Conservation (phyloP, 306 rosid species). For the Rosa rugosa region DNA sequence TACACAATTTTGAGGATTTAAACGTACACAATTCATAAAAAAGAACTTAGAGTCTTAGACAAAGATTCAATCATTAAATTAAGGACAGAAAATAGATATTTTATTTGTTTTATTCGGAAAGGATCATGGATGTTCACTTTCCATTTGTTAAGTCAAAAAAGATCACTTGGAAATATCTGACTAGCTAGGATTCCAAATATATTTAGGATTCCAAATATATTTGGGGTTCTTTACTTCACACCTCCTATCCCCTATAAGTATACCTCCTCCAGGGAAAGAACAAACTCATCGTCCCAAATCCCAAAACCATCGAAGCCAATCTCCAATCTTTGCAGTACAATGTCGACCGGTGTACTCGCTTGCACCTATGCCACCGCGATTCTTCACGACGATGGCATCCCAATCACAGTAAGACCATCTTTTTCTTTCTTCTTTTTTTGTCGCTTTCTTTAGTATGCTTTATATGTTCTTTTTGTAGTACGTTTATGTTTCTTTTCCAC, state of each 20-base stretch:
- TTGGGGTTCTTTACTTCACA: neutral
- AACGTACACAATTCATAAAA: too few relatives aligned
- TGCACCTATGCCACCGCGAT: constrained; percentile 55
- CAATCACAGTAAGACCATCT: constrained; percentile 48
- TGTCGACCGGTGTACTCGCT: constrained; percentile 49
- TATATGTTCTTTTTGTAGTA: too few relatives aligned
- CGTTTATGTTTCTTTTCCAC: neutral
- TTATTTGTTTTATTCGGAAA: too few relatives aligned
- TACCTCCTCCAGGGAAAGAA: neutral
- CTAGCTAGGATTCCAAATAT: neutral
- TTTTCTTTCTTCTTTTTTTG: too few relatives aligned
- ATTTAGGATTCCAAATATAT: neutral
- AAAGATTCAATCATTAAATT: too few relatives aligned
- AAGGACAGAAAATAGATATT: too few relatives aligned
- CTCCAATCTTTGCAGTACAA: neutral
- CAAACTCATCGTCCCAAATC: neutral
- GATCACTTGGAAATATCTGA: neutral
- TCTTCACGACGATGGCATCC: constrained; percentile 66
- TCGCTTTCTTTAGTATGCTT: too few relatives aligned
- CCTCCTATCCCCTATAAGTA: neutral
- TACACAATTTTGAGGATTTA: too few relatives aligned
- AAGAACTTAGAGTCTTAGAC: too few relatives aligned
- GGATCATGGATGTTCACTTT: neutral
- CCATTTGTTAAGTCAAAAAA: neutral
- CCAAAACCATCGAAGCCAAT: neutral